Percentiles rank a stretch among this genome's conserved stretches.
phyloP scores from a whole-genome alignment of 75 land plant genomes.

The Cunninghamia lanceolata region DNA sequence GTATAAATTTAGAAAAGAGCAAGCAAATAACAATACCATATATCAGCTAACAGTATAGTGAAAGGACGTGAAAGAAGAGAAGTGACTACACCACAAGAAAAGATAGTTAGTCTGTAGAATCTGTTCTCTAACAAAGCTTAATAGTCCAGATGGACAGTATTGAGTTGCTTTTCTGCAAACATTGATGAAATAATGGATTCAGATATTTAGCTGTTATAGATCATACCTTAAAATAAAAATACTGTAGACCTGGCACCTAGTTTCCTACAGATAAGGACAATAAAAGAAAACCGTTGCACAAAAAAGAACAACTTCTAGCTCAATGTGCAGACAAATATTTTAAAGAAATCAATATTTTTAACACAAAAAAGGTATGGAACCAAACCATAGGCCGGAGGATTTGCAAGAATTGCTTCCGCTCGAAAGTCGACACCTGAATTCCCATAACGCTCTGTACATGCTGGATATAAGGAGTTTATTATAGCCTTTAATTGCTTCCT shows the following conservation, averaged over 20 bases:
- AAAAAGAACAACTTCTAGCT: background rate
- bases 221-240: background rate
- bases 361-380: background rate
- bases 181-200: background rate
- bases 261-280: background rate
- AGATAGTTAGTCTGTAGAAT: background rate
- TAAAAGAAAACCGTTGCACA: background rate
- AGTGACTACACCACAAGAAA: background rate
- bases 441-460: slow-evolving; percentile 74
- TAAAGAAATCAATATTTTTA: background rate
- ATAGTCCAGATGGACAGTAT: background rate
- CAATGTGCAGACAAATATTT: background rate
- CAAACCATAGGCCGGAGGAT: slow-evolving; percentile 98
- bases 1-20: background rate
- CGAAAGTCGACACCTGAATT: slow-evolving; percentile 72
- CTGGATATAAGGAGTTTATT: slow-evolving; percentile 79
- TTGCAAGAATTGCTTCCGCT: slow-evolving; percentile 94
- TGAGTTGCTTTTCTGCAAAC: background rate
- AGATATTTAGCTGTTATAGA: background rate
- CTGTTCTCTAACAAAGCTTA: background rate
- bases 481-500: slow-evolving; percentile 89
- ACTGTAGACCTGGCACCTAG: background rate
- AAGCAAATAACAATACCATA: background rate
- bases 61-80: background rate
- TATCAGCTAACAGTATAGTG: background rate